Evolutionary conservation across 177 flowering plant species (phyloP), one percentile per base, ranked within the genome.

Genomic region (Vitis hybrid): DNA sequence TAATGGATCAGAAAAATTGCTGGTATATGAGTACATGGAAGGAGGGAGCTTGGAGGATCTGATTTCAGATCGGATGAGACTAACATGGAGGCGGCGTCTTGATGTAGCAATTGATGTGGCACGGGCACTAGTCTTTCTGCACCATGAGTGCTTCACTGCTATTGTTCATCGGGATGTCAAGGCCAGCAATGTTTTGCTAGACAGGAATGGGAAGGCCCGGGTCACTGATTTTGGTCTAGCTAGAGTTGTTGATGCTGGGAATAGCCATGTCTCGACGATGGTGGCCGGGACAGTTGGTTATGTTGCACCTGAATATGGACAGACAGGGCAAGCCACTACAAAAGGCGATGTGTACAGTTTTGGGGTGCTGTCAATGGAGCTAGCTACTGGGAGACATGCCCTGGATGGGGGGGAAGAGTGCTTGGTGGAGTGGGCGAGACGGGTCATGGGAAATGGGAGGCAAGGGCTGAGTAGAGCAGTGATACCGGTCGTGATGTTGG

Each of bases 231-330:
- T 94, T 64, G 98, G 98, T 2, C 86, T 94, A 2, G 96, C 97
- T 0, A 76, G 98, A 70, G 81, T 88, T 12, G 85, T 94, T 26
- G 87, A 84, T 52, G 86, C 72, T 0, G 97, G 96, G 3, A 86
- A 82, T 8, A 94, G 85, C 74, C 98, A 94, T 62, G 94, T 94
- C 13, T 89, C 92, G 84, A 94, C 98, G 11, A 79, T 87, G 79
- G 88, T 94, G 21, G 98, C 97, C 0, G 97, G 98, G 11, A 92
- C 98, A 0, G 78, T 94, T 1, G 98, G 98, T 0, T 94, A 92
- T 67, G 97, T 94, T 12, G 96, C 97, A 5, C 98, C 98, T 0
- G 98, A 94, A 60, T 94, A 94, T 57, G 92, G 97, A 21, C 94
- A 89, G 30, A 89, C 92, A 5, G 89, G 94, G 93, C 86, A 83